Conservation (phyloP, 2,329 filamentous ascomycete species). For the Iodosphaeria phyllophila region DNA sequence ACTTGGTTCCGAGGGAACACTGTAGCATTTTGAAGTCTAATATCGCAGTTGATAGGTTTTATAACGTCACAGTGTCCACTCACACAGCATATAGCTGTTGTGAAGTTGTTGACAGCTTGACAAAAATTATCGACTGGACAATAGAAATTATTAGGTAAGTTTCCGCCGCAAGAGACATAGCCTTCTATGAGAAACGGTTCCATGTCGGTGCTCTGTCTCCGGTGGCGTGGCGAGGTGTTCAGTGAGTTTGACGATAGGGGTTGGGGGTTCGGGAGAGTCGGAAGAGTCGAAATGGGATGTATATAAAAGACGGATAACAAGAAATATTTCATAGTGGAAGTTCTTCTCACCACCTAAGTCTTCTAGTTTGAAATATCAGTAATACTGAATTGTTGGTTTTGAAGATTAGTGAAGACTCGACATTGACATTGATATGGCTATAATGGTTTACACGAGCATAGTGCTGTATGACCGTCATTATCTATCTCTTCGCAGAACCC, state of each 20-base stretch:
- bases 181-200: constrained; percentile 1
- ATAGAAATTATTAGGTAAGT: constrained; percentile 6
- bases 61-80: constrained; percentile 4
- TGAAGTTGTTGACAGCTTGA: constrained; percentile 3
- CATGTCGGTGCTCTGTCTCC: background rate
- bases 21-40: constrained; percentile 4
- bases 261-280: too few relatives aligned
- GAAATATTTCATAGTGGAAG: too few relatives aligned
- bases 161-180: constrained; percentile 4
- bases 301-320: too few relatives aligned
- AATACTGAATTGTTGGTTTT: too few relatives aligned
- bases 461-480: too few relatives aligned
- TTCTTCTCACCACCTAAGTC: too few relatives aligned
- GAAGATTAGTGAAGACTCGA: too few relatives aligned
- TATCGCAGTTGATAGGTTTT: constrained; percentile 5
- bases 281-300: too few relatives aligned
- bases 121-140: constrained; percentile 3
- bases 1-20: constrained; percentile 2
- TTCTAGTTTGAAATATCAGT: too few relatives aligned
- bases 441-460: too few relatives aligned
- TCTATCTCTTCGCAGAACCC: too few relatives aligned
- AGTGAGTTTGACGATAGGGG: background rate
- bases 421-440: too few relatives aligned
- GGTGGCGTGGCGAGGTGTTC: background rate
- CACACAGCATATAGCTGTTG: constrained; percentile 7